Conservation (phyloP, 75 land plant species). For the Sequoiadendron giganteum region DNA sequence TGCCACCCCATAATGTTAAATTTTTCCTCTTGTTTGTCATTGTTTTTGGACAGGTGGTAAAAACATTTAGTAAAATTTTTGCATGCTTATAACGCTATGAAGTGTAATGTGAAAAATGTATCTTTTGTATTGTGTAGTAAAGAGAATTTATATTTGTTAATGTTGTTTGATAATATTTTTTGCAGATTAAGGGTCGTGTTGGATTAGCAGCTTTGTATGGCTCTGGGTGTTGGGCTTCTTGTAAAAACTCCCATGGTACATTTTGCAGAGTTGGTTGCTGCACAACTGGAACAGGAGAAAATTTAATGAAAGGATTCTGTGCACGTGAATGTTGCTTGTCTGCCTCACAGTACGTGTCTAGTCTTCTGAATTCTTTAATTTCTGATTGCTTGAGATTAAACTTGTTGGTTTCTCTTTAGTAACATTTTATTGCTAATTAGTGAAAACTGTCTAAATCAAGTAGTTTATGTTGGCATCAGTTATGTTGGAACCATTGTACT, state of each 20-base stretch:
- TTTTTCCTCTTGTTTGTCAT: background rate
- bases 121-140: background rate
- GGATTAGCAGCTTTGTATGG: slow-evolving; percentile 97
- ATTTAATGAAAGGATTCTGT: slow-evolving; percentile 79
- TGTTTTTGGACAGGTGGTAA: background rate
- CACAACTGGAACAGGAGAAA: slow-evolving; percentile 90
- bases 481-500: background rate
- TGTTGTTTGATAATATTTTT: background rate
- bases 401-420: background rate
- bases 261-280: slow-evolving; percentile 75
- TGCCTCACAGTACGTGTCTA: slow-evolving; percentile 51
- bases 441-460: background rate
- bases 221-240: slow-evolving; percentile 94
- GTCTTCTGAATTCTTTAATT: background rate
- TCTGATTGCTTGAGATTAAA: slow-evolving; percentile 5
- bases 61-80: background rate
- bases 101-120: too few relatives aligned
- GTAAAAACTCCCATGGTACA: slow-evolving; percentile 46
- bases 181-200: slow-evolving; percentile 72
- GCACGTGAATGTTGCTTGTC: slow-evolving; percentile 87
- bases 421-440: background rate
- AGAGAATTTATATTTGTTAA: background rate
- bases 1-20: background rate
- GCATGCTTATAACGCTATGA: background rate
- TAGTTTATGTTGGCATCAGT: background rate